Percentiles rank a stretch among this genome's conserved stretches.
Conservation (phyloP, 139 green algal species). For the Edaphochlamys debaryana region DNA sequence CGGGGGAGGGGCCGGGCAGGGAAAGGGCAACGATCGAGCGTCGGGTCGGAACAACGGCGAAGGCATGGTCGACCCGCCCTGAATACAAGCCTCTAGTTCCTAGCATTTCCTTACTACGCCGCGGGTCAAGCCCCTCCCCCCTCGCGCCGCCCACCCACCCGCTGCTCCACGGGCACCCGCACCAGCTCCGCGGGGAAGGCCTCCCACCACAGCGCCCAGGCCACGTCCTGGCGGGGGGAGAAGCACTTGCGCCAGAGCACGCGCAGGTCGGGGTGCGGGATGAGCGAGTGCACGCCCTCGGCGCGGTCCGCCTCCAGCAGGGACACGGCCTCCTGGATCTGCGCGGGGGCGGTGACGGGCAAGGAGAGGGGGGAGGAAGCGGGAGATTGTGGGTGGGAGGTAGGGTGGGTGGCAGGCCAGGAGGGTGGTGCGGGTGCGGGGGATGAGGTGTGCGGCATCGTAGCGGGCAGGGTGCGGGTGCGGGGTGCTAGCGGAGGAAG, state of each 20-base stretch:
- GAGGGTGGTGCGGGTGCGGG: neutral
- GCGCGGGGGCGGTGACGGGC: neutral
- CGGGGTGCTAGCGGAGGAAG: too few species aligned
- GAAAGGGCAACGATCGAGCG: neutral
- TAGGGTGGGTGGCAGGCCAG: neutral
- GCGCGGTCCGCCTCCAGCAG: slow-evolving; percentile 41
- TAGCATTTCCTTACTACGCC: too few species aligned
- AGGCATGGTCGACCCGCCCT: too few species aligned
- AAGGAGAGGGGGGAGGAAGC: neutral
- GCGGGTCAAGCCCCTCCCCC: too few species aligned
- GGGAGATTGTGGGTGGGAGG: neutral
- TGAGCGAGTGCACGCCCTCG: slow-evolving; percentile 53
- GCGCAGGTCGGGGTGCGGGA: slow-evolving; percentile 44
- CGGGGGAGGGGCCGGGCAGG: too few species aligned
- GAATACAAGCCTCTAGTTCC: too few species aligned
- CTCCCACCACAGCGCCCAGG: slow-evolving; percentile 48
- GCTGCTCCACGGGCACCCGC: slow-evolving; percentile 27
- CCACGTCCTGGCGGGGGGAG: slow-evolving; percentile 34
- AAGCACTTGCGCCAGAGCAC: slow-evolving; percentile 54
- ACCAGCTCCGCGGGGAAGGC: slow-evolving; percentile 49
- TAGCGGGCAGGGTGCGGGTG: too few species aligned
- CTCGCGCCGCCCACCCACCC: slow-evolving; percentile 2
- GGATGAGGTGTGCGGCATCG: too few species aligned
- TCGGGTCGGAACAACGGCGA: too few species aligned
- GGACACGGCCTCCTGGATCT: slow-evolving; percentile 39